Evolutionary conservation across 2,329 filamentous ascomycete species (phyloP), one percentile per base, ranked within the genome.

Genomic region (Clonostachys sp.): DNA sequence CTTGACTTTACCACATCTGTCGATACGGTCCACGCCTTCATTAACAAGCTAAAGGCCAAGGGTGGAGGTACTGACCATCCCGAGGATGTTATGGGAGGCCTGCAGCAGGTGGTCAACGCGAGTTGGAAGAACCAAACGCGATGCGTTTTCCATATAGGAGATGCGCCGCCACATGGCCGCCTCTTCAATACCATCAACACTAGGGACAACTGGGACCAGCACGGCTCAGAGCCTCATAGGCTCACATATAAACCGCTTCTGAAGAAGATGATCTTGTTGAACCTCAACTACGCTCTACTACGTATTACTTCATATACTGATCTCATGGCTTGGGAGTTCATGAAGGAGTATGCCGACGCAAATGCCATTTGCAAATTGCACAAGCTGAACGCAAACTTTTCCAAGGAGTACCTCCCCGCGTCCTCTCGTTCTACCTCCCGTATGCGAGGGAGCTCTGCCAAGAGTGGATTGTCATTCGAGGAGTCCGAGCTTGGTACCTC

Each of bases 41-140:
- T 41, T 20, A 20, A 14, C 40, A 17, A 12, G 12, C 40, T 41
- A 2, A 14, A 13, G 16, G 40, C 40, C 24, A 20, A 18, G 0
- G 63, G 64, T 2, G 66, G 66, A 18, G 48, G 36, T 5, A 30
- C 24, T 30, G 66, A 69, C 45, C 14, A 33, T 1, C 59, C 66
- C 1, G 66, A 69, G 18, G 65, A 69, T 47, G 64, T 68, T 5
- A 57, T 68, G 0, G 64, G 66, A 7, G 66, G 59, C 1, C 45
- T 68, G 2, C 45, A 56, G 5, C 48, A 59, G 34, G 64, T 63
- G 2, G 48, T 68, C 39, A 56, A 59, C 30, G 55, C 57, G 2
- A 55, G 54, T 1, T 69, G 66, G 66, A 53, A 56, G 42, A 55
- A 66, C 14, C 56, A 58, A 39, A 68, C 64, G 3, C 53, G 63